A percentile compares a stretch with the other conserved stretches of the same genome.
Evolutionary conservation across 225 moss, liverwort and hornwort genomes (phyloP).

Genomic region (Sphagnum contortum): DNA sequence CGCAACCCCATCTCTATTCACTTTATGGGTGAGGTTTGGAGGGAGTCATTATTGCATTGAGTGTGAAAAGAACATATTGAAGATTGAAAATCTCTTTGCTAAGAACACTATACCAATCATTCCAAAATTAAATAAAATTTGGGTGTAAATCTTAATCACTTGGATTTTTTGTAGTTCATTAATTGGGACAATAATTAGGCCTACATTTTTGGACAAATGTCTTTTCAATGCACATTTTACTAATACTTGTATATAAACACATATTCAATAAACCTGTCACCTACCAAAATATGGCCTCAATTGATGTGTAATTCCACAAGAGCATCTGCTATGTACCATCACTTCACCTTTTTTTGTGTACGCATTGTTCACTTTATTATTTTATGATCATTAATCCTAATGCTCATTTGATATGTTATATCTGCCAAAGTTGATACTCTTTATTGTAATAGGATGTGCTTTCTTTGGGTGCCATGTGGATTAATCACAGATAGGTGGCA

Average conservation of each 20-base stretch:
- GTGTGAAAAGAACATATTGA: slow-evolving; percentile 91
- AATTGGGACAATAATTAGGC: slow-evolving; percentile 95
- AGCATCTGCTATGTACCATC: slow-evolving; percentile 87
- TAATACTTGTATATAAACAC: slow-evolving; percentile 92
- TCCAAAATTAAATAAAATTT: slow-evolving; percentile 96
- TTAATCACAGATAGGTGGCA: too few relatives aligned
- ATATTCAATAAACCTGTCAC: slow-evolving; percentile 91
- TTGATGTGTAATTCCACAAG: slow-evolving; percentile 97
- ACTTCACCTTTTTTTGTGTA: too few relatives aligned
- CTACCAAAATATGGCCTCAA: slow-evolving; percentile 97
- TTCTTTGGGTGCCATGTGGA: too few relatives aligned
- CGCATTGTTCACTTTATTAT: too few relatives aligned
- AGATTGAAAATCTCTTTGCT: slow-evolving; percentile 90
- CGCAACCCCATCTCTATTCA: slow-evolving; percentile 94
- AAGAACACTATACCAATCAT: slow-evolving; percentile 89
- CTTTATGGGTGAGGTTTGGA: slow-evolving; percentile 95
- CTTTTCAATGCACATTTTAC: slow-evolving; percentile 97
- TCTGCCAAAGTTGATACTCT: too few relatives aligned
- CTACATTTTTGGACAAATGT: slow-evolving; percentile 90
- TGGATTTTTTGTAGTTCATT: slow-evolving; percentile 94
- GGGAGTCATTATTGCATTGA: slow-evolving; percentile 99
- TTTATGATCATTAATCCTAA: too few relatives aligned
- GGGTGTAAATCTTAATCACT: slow-evolving; percentile 89
- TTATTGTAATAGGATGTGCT: too few relatives aligned
- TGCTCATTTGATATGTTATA: too few relatives aligned